Conservation (phyloP, 1,139 yeast species). For the Pichia sorboxylosa region DNA sequence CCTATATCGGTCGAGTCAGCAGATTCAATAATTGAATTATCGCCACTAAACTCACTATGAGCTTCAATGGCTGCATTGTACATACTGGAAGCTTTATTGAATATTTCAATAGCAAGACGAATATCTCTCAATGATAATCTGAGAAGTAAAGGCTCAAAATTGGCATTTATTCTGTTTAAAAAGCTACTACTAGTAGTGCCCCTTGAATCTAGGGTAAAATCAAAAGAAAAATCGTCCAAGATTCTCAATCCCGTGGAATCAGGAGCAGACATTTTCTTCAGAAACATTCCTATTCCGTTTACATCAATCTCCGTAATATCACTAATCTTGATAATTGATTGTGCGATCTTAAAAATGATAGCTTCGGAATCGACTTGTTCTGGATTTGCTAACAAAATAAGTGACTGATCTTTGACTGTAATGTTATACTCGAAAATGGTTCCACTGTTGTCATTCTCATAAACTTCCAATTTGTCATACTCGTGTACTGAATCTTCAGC, state of each 20-base stretch:
- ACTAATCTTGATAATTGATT: conserved; percentile 60
- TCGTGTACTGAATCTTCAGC: conserved; percentile 3
- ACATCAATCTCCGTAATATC: conserved; percentile 56
- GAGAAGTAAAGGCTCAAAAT: conserved; percentile 70
- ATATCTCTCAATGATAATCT: conserved; percentile 84
- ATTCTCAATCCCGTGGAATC: conserved; percentile 55
- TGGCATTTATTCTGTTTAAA: conserved; percentile 53
- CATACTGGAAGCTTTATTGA: conserved; percentile 59
- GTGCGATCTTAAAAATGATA: conserved; percentile 78
- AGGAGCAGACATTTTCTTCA: conserved; percentile 61
- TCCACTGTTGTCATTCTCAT: background rate
- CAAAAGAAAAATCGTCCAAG: conserved; percentile 79
- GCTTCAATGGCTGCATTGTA: conserved; percentile 23
- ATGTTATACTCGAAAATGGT: conserved; percentile 33
- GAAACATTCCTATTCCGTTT: conserved; percentile 75
- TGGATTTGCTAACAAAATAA: conserved; percentile 75
- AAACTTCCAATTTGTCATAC: background rate
- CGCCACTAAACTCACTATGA: background rate
- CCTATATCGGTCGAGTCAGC: conserved; percentile 46
- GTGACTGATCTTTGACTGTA: conserved; percentile 67
- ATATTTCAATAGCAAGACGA: conserved; percentile 60
- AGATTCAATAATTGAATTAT: background rate
- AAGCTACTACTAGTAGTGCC: conserved; percentile 48
- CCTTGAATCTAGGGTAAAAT: conserved; percentile 61
- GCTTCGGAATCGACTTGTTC: conserved; percentile 66